Evolutionary conservation across 2,329 filamentous ascomycete species (phyloP).

Genomic region (Neonectria coccinea): DNA sequence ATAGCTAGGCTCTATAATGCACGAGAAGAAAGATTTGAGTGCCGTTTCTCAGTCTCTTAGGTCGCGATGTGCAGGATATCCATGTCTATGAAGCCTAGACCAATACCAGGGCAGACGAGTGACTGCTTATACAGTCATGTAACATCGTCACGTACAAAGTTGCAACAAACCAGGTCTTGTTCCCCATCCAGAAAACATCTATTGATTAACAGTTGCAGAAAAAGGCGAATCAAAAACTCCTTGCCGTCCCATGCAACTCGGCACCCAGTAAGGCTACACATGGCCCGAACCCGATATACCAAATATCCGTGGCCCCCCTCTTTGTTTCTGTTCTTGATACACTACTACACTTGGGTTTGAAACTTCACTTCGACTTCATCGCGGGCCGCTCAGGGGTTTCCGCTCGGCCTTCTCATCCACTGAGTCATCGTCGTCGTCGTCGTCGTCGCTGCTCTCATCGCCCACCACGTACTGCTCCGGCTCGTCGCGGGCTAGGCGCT

Average conservation of each 20-base stretch:
- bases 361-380: conserved; percentile 28
- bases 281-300: conserved; percentile 22
- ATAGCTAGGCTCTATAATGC: conserved; percentile 1
- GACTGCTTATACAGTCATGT: neutral
- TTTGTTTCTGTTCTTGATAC: conserved; percentile 21
- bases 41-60: neutral
- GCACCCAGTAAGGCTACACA: conserved; percentile 12
- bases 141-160: neutral
- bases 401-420: conserved; percentile 45
- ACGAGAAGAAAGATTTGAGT: neutral
- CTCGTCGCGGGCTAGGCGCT: conserved; percentile 50
- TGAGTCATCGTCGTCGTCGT: conserved; percentile 48
- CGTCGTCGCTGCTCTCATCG: conserved; percentile 56
- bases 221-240: conserved; percentile 38
- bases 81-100: neutral
- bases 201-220: conserved; percentile 26
- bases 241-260: conserved; percentile 39
- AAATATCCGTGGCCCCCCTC: conserved; percentile 11
- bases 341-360: neutral
- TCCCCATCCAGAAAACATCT: conserved; percentile 9
- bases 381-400: conserved; percentile 40
- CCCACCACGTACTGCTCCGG: conserved; percentile 64
- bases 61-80: neutral
- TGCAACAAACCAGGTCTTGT: neutral
- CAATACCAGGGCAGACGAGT: too few species aligned